Percentiles rank a stretch among this genome's conserved stretches.
These are phyloP conservation scores for Tulasnella sp. DNA, from an alignment of 768 basidiomycete genomes.

Conservation along the genomic window DNA sequence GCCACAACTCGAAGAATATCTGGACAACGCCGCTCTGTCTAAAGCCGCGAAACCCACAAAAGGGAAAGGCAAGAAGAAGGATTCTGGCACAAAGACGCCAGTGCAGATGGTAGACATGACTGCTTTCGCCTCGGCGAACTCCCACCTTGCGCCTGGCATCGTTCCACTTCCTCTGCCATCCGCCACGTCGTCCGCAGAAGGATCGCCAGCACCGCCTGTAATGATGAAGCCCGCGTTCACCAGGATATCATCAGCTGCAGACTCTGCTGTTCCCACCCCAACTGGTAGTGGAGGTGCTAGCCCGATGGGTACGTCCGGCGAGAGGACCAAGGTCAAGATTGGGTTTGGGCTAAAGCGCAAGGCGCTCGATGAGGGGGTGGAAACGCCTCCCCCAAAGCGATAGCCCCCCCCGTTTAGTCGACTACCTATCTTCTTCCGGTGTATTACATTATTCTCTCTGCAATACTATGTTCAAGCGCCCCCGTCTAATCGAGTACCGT, in stretches of 20 bases:
- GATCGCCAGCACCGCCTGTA: constrained; percentile 37
- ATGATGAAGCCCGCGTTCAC: constrained; percentile 26
- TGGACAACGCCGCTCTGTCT: constrained; percentile 73
- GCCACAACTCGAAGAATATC: constrained; percentile 75
- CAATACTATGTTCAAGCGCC: neutral
- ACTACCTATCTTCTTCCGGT: neutral
- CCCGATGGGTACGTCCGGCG: constrained; percentile 43
- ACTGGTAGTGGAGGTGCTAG: constrained; percentile 41
- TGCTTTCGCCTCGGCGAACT: constrained; percentile 66
- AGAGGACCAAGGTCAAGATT: constrained; percentile 71
- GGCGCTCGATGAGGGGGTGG: constrained; percentile 63
- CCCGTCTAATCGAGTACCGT: neutral
- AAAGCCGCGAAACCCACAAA: constrained; percentile 77
- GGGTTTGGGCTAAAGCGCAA: constrained; percentile 73
- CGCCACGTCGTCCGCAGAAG: constrained; percentile 41
- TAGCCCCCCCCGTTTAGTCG: constrained; percentile 31
- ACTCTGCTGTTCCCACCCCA: constrained; percentile 58
- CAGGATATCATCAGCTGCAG: constrained; percentile 15
- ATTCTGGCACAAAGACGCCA: constrained; percentile 52
- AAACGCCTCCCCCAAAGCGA: constrained; percentile 62
- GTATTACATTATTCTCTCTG: neutral
- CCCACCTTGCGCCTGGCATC: constrained; percentile 44
- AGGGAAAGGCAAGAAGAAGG: constrained; percentile 58
- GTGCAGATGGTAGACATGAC: constrained; percentile 47
- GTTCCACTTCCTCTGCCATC: constrained; percentile 41